A percentile compares a stretch with the other conserved stretches of the same genome.
phyloP scores from a whole-genome alignment of 306 rosid genomes.

The Alnus glutinosa region DNA sequence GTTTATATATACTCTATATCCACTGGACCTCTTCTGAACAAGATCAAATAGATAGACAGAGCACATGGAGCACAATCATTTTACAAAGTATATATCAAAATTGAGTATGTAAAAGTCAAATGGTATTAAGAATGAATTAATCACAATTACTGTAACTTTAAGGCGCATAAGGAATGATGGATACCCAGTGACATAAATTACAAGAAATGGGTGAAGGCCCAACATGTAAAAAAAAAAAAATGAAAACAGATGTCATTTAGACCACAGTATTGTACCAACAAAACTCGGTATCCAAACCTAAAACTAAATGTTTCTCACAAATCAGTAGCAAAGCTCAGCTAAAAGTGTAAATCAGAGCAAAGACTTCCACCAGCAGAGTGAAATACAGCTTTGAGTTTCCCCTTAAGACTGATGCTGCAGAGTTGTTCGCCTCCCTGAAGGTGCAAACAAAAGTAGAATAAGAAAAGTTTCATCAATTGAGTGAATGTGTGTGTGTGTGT shows the following conservation, averaged over 20 bases:
- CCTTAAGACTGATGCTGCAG: conserved; percentile 36
- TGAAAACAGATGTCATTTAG: not conserved
- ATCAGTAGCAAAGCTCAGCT: conserved; percentile 30
- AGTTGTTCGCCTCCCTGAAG: conserved; percentile 41
- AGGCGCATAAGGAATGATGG: not conserved
- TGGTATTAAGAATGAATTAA: conserved; percentile 10
- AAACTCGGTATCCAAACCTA: conserved; percentile 16
- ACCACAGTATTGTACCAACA: conserved; percentile 5
- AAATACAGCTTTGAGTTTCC: conserved; percentile 27
- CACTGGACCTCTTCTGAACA: not conserved
- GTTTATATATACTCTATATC: not conserved
- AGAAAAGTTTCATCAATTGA: not conserved
- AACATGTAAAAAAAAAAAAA: not conserved
- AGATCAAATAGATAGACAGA: not conserved
- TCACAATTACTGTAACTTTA: not conserved
- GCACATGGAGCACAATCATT: not conserved
- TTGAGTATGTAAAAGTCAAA: not conserved
- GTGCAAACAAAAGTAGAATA: conserved; percentile 10
- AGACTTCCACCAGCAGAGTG: conserved; percentile 48
- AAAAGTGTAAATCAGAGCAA: conserved; percentile 30
- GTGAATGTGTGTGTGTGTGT: not conserved
- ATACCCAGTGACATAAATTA: conserved; percentile 17
- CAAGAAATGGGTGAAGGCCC: conserved; percentile 22
- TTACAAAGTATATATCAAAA: not conserved
- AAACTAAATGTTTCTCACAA: conserved; percentile 20